Evolutionary conservation across 176 grass and related monocot species (phyloP), one percentile per base, ranked within the genome.

Genomic region (Secale cereale): DNA sequence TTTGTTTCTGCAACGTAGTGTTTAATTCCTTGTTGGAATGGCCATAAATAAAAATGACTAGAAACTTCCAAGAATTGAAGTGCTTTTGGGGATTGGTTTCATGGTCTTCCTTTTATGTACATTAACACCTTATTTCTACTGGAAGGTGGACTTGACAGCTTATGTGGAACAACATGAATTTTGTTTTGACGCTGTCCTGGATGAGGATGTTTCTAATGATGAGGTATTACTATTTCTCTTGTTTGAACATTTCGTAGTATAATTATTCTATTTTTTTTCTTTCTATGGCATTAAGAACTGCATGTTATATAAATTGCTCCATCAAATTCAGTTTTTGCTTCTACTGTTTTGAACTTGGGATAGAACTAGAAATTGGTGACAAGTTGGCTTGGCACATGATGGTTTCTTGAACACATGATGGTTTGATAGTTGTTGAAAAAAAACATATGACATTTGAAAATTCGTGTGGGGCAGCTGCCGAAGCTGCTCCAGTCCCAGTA

Each of bases 101-200:
- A 9, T 60, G 1, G 35, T 81, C 2, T 76, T 85, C 43, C 63
- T 81, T 22, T 33, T 76, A 70, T 64, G 52, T 87, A 48, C 78
- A 45, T 78, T 88, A 83, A 91, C 76, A 74, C 78, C 19, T 89
- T 89, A 11, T 78, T 45, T 91, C 77, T 12, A 68, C 65, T 87
- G 65, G 74, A 89, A 99, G 97, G 97, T 99, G 35, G 97, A 99
- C 72, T 86, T 99, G 87, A 99, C 97, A 81, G 97, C 97, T 66
- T 99, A 99, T 52, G 94, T 96, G 72, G 97, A 99, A 80, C 84
- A 92, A 41, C 94, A 99, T 85, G 97, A 96, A 72, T 99, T 99
- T 71, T 99, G 84, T 88, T 99, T 99, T 40, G 97, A 99, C 64
- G 97, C 97, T 85, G 97, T 99, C 80, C 86, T 99, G 43, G 94